Evolutionary conservation across 129 eudicot genomes (phyloP), one percentile per base, ranked within the genome.

Genomic region (Flaveria sonorensis): DNA sequence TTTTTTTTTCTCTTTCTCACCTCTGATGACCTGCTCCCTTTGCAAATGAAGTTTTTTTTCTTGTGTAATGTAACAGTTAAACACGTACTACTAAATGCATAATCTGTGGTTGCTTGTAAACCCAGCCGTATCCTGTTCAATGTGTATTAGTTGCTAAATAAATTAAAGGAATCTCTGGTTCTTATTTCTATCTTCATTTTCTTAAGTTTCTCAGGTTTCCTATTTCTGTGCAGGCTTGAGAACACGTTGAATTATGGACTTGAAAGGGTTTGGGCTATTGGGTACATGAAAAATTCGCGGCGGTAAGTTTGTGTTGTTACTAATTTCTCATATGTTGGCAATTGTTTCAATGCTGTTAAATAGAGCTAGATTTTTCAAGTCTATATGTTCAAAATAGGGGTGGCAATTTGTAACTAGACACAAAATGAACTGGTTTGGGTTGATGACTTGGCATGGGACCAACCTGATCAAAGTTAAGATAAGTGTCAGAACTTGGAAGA

Each of bases 251-350:
- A 93, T 74, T 88, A 93, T 60, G 95, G 92, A 47, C 96, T 92
- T 71, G 98, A 88, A 90, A 86, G 98, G 82, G 96, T 90, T 65
- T 92, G 98, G 98, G 95, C 98, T 45, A 78, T 93, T 80, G 98
- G 92, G 59, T 90, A 82, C 87, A 85, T 90, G 84, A 93, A 87
- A 85, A 78, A 95, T 74, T 93, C 98, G 46, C 81, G 98, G 32
- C 73, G 95, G 98, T 93, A 82, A 75, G 89, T 82, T 65, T 71
- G 62, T 21, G 68, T 45, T 55, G 24, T 13, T 43, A n/a, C 59
- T 28, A 24, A n/a, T 4, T 66, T 78, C 45, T 6, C 53, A 15
- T 51, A 36, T 72, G 23, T 0, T 71, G 4, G 57, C 73, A 73
- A 12, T 70, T 69, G 51, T 42, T 21, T 60, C 59, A 45, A 6